phyloP scores from a whole-genome alignment of 2,329 filamentous ascomycete genomes.

The Mycosphaerella sp. region DNA sequence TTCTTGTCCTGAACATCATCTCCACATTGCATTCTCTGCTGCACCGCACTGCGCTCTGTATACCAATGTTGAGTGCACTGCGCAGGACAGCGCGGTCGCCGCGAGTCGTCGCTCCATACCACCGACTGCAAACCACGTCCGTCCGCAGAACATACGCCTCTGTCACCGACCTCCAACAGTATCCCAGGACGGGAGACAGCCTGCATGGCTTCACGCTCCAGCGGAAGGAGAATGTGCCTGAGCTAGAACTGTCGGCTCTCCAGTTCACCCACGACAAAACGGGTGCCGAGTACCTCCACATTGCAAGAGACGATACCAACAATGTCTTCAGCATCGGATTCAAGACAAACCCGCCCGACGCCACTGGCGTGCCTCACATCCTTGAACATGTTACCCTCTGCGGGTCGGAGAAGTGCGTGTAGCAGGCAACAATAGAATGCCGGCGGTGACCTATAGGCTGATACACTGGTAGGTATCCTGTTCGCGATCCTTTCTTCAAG shows the following conservation, averaged over 20 bases:
- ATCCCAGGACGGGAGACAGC: slow-evolving; percentile 74
- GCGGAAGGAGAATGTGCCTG: slow-evolving; percentile 84
- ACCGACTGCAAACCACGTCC: slow-evolving; percentile 10
- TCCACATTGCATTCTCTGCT: neutral
- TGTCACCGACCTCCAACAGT: slow-evolving; percentile 68
- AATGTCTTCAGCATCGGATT: slow-evolving; percentile 99
- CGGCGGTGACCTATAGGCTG: slow-evolving; percentile 19
- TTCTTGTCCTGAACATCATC: neutral
- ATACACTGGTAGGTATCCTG: slow-evolving; percentile 64
- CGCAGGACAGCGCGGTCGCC: slow-evolving; percentile 21
- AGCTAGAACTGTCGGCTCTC: slow-evolving; percentile 85
- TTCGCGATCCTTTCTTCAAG: slow-evolving; percentile 98
- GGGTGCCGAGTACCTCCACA: slow-evolving; percentile 89
- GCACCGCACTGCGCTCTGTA: neutral
- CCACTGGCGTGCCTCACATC: slow-evolving; percentile 93
- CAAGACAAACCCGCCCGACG: slow-evolving; percentile 97
- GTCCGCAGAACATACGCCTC: slow-evolving; percentile 47
- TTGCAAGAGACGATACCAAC: slow-evolving; percentile 91
- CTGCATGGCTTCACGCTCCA: slow-evolving; percentile 90
- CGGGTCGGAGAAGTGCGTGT: slow-evolving; percentile 75
- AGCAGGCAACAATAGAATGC: neutral
- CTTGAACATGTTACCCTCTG: slow-evolving; percentile 96
- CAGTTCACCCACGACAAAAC: slow-evolving; percentile 92
- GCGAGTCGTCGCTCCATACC: slow-evolving; percentile 22
- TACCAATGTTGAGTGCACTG: slow-evolving; percentile 23